A percentile compares a stretch with the other conserved stretches of the same genome.
These are phyloP conservation scores for Euphorbia peplus DNA, from an alignment of 345 rosid species.

Conservation along the genomic window DNA sequence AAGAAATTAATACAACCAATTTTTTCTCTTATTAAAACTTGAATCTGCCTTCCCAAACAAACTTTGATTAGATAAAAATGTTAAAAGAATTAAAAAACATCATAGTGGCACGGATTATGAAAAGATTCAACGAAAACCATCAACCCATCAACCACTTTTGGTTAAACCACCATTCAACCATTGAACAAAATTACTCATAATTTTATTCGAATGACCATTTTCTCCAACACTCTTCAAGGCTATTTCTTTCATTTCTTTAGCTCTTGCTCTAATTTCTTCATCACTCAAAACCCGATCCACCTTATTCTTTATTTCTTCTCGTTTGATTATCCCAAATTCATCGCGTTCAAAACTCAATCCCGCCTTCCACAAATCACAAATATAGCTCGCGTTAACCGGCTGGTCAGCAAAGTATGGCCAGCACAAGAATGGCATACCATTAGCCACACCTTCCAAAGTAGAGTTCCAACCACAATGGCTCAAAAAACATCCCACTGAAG, in stretches of 20 bases:
- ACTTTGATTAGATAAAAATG: no score
- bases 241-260: neutral
- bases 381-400: neutral
- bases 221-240: neutral
- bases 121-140: neutral
- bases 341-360: neutral
- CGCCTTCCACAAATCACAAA: neutral
- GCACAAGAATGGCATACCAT: conserved; percentile 1
- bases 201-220: neutral
- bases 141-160: neutral
- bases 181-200: neutral
- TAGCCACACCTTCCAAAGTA: neutral
- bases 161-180: neutral
- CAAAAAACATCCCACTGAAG: neutral
- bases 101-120: no score
- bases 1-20: no score
- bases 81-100: neutral
- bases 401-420: conserved; percentile 2
- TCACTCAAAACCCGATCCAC: neutral
- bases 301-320: conserved; percentile 6
- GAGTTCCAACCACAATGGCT: conserved; percentile 10
- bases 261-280: neutral
- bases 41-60: no score
- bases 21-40: no score
- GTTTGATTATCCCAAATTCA: neutral